Evolutionary conservation across 805 yeast genomes (phyloP), one percentile per base, ranked within the genome.

Genomic region (Starmerella bombi): DNA sequence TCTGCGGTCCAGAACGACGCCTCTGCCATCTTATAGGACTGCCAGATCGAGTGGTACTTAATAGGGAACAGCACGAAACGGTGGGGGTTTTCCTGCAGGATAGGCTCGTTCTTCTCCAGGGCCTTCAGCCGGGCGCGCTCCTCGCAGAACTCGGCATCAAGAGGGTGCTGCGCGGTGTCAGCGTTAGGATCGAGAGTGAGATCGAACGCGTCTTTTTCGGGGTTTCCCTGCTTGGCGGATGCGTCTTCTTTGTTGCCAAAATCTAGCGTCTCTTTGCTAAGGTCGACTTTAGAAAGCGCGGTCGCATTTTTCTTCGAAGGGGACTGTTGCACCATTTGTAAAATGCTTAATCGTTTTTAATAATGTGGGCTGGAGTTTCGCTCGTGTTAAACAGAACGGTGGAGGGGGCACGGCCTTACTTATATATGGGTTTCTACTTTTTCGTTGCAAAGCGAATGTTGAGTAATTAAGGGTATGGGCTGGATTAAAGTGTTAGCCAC

Each of bases 1-100:
- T 88, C 98, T 36, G 97, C 96, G 31, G 97, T 91, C 98, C 98
- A 88, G 73, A 88, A 88, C 5, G 97, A 88, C 14, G 98, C 98
- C 71, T 91, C 98, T 38, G 97, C 96, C 67, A 88, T 84, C 71
- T 88, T 88, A 67, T 88, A 88, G 71, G 93, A 86, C 64, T 88
- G 94, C 97, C 97, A 88, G 62, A 88, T 82, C 67, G 88, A 97
- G 60, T 86, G 88, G 69, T 85, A 91, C 66, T 82, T 80, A 66
- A 88, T 84, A 52, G 98, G 98, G 75, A 86, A 86, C 45, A 88
- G 67, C 38, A 91, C 96, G 57, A 83, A 85, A 60, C 98, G 77
- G 58, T 75, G 74, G 53, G 74, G 75, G 74, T 88, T 91, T 64
- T 84, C 95, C 38, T 61, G 57, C 56, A 88, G 72, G 56, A 88